Evolutionary conservation across 1,139 yeast genomes (phyloP).

Genomic region (Diutina rugosa): DNA sequence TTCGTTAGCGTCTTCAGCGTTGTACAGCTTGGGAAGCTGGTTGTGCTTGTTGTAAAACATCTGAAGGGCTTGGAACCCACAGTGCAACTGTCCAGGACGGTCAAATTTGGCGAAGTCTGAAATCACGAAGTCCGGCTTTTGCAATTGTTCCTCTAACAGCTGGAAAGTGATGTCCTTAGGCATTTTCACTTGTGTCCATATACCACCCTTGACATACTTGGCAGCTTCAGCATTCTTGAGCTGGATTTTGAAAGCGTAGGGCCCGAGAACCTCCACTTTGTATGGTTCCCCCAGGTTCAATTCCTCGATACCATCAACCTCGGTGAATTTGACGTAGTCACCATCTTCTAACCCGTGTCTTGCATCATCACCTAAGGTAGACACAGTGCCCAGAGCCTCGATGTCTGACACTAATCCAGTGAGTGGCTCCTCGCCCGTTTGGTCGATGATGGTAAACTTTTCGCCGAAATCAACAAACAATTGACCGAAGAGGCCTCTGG

Average conservation of each 20-base stretch:
- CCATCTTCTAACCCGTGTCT: slow-evolving; percentile 95
- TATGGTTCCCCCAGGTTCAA: slow-evolving; percentile 63
- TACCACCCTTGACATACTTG: slow-evolving; percentile 70
- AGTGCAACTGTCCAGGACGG: slow-evolving; percentile 78
- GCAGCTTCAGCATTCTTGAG: not conserved
- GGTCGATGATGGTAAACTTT: slow-evolving; percentile 66
- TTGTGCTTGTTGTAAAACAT: slow-evolving; percentile 58
- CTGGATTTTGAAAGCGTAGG: slow-evolving; percentile 69
- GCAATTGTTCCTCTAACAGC: slow-evolving; percentile 50
- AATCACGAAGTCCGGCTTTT: slow-evolving; percentile 63
- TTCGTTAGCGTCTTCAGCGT: slow-evolving; percentile 64
- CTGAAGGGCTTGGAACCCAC: slow-evolving; percentile 85
- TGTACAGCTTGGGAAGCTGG: slow-evolving; percentile 62
- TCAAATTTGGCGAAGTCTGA: slow-evolving; percentile 93
- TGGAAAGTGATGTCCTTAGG: slow-evolving; percentile 56
- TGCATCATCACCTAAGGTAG: slow-evolving; percentile 75
- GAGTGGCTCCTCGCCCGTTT: slow-evolving; percentile 86
- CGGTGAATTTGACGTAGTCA: slow-evolving; percentile 77
- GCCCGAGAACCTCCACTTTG: slow-evolving; percentile 80
- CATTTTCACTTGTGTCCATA: slow-evolving; percentile 83
- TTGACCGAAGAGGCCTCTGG: slow-evolving; percentile 80
- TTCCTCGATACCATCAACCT: slow-evolving; percentile 58
- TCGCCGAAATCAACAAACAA: slow-evolving; percentile 87
- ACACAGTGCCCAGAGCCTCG: slow-evolving; percentile 71
- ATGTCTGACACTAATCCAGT: slow-evolving; percentile 82